Evolutionary conservation across 139 green algal species (phyloP).

Genomic region (Chlamydomonas incerta): DNA sequence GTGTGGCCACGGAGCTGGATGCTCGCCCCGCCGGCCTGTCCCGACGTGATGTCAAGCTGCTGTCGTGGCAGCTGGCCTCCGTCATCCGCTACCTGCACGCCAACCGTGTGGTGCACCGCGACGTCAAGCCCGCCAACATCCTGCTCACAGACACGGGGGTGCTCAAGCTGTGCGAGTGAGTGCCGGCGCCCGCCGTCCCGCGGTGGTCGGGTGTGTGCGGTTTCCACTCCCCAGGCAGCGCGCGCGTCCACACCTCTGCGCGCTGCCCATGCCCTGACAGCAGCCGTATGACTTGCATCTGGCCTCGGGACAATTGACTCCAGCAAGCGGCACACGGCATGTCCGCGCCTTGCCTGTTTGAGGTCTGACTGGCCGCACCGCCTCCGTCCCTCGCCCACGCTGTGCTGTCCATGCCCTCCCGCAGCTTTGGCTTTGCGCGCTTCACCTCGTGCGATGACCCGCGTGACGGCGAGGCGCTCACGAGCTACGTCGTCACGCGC

Average conservation of each 20-base stretch:
- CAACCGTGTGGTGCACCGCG: constrained; percentile 61
- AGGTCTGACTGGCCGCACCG: too few relatives aligned
- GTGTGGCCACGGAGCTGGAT: background rate
- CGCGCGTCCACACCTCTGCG: too few relatives aligned
- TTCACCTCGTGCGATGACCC: background rate
- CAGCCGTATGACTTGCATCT: too few relatives aligned
- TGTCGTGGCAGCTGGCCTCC: constrained; percentile 4
- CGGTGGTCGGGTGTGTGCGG: too few relatives aligned
- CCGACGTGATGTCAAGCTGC: background rate
- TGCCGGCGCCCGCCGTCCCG: too few relatives aligned
- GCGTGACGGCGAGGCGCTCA: background rate
- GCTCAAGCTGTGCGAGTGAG: constrained; percentile 79
- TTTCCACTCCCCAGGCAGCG: too few relatives aligned
- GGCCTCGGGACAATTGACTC: too few relatives aligned
- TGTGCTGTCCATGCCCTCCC: too few relatives aligned
- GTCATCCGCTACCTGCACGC: background rate
- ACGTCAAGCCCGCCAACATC: constrained; percentile 86
- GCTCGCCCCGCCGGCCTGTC: background rate
- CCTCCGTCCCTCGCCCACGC: too few relatives aligned
- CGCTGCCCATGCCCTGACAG: too few relatives aligned
- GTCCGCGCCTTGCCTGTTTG: too few relatives aligned
- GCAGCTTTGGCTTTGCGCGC: constrained; percentile 78
- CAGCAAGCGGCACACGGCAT: too few relatives aligned
- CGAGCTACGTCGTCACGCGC: constrained; percentile 80
- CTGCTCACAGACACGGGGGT: constrained; percentile 59